Evolutionary conservation across 2,329 filamentous ascomycete genomes (phyloP).

Genomic region (Dissoconium aciculare): DNA sequence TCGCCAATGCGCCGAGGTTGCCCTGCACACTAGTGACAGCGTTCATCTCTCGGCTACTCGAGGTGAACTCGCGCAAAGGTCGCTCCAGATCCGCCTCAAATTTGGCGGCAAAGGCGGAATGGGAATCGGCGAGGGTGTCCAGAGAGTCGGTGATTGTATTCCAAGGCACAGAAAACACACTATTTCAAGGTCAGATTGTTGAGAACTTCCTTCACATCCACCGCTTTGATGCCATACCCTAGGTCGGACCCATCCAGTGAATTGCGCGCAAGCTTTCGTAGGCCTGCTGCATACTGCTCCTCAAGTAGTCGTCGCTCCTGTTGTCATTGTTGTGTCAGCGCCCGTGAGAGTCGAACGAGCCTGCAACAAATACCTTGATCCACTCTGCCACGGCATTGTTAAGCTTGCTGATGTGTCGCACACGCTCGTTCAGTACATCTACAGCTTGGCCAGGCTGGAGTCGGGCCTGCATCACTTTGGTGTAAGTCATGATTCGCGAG

Average conservation of each 20-base stretch:
- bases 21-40: constrained; percentile 67
- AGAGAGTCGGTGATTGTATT: constrained; percentile 68
- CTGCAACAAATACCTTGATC: constrained; percentile 57
- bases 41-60: constrained; percentile 58
- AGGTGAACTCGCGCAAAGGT: constrained; percentile 62
- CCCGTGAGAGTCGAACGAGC: constrained; percentile 4
- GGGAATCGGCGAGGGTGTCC: constrained; percentile 67
- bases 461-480: constrained; percentile 44
- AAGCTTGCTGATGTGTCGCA: constrained; percentile 71
- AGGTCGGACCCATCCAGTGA: constrained; percentile 53
- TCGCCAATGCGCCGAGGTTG: constrained; percentile 67
- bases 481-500: constrained; percentile 1
- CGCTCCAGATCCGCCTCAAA: constrained; percentile 81
- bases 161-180: constrained; percentile 84
- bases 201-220: neutral
- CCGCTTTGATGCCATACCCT: constrained; percentile 49
- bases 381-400: constrained; percentile 91
- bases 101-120: constrained; percentile 62
- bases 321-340: constrained; percentile 5
- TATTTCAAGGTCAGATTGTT: constrained; percentile 28
- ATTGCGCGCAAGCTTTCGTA: constrained; percentile 60
- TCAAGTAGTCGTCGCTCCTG: constrained; percentile 89
- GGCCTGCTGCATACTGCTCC: constrained; percentile 68
- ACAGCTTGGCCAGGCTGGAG: constrained; percentile 74
- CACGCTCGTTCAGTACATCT: constrained; percentile 66